Conservation (phyloP, 805 yeast species). For the Metschnikowia gruessii region DNA sequence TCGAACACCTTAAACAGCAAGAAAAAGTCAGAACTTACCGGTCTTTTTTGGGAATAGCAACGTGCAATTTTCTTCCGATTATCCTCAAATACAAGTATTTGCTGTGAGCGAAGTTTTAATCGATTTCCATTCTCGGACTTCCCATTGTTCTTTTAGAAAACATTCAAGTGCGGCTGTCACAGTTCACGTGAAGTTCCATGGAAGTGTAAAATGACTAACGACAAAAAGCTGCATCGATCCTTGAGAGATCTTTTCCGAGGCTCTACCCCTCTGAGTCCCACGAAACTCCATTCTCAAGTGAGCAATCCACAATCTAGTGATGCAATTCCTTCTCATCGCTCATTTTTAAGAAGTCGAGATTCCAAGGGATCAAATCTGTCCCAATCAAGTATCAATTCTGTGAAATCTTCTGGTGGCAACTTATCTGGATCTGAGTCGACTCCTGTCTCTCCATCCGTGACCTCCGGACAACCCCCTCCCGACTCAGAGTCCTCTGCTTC, state of each 20-base stretch:
- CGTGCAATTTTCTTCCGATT: background rate
- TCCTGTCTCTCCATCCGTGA: constrained; percentile 6
- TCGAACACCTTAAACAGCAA: background rate
- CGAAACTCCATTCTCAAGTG: constrained; percentile 5
- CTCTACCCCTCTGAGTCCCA: constrained; percentile 11
- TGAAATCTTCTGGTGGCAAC: constrained; percentile 16
- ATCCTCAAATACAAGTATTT: background rate
- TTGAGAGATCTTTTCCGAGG: constrained; percentile 14
- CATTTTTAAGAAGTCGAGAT: constrained; percentile 24
- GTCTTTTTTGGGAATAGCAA: background rate
- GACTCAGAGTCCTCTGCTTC: constrained; percentile 13
- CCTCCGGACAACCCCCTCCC: constrained; percentile 3
- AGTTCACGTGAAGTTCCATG: background rate
- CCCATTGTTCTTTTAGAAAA: constrained; percentile 4
- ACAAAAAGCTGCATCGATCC: constrained; percentile 17
- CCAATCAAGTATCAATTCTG: constrained; percentile 24
- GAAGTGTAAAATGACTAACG: constrained; percentile 10
- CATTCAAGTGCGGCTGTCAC: background rate
- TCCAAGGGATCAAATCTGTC: constrained; percentile 27
- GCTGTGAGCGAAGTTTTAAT: background rate
- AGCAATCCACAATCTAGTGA: constrained; percentile 5
- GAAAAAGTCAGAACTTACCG: background rate
- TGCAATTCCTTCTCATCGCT: constrained; percentile 22
- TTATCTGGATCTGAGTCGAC: constrained; percentile 4
- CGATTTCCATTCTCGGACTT: background rate